Evolutionary conservation across 345 rosid genomes (phyloP).

Genomic region (Litchi chinensis): DNA sequence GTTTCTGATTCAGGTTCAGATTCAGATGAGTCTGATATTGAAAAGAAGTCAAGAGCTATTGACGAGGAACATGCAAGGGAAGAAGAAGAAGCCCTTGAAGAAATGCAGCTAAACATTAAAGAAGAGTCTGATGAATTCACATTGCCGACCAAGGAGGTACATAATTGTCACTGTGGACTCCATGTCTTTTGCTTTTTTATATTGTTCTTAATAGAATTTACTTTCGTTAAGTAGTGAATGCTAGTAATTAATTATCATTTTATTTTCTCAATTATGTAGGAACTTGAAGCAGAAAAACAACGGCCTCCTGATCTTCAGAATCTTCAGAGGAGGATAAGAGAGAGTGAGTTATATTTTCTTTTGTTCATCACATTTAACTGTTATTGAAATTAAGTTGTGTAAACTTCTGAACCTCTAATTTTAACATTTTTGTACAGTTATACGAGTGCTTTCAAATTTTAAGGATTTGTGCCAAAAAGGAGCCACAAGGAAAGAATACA

Average conservation of each 20-base stretch:
- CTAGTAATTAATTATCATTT: constrained; percentile 2
- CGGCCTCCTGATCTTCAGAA: constrained; percentile 77
- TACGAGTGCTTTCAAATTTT: constrained; percentile 78
- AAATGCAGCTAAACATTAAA: constrained; percentile 49
- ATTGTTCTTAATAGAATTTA: neutral
- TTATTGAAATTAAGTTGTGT: neutral
- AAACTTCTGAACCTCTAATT: constrained; percentile 15
- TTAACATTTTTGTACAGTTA: constrained; percentile 46
- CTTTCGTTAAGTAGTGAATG: neutral
- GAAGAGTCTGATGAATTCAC: constrained; percentile 78
- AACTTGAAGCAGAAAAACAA: constrained; percentile 74
- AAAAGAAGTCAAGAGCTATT: constrained; percentile 49
- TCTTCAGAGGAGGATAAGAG: constrained; percentile 77
- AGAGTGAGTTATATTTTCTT: constrained; percentile 53
- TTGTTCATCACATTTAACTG: constrained; percentile 7
- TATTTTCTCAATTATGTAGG: constrained; percentile 43
- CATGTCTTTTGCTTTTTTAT: constrained; percentile 3
- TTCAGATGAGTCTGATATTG: constrained; percentile 62
- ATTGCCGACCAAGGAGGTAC: constrained; percentile 84
- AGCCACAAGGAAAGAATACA: constrained; percentile 63
- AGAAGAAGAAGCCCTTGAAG: constrained; percentile 60
- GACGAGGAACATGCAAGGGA: constrained; percentile 46
- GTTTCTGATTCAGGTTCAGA: constrained; percentile 46
- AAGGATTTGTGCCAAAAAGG: constrained; percentile 68
- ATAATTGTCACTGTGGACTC: neutral